Conservation (phyloP, 2,329 filamentous ascomycete genomes). For the Fusarium acutatum region DNA sequence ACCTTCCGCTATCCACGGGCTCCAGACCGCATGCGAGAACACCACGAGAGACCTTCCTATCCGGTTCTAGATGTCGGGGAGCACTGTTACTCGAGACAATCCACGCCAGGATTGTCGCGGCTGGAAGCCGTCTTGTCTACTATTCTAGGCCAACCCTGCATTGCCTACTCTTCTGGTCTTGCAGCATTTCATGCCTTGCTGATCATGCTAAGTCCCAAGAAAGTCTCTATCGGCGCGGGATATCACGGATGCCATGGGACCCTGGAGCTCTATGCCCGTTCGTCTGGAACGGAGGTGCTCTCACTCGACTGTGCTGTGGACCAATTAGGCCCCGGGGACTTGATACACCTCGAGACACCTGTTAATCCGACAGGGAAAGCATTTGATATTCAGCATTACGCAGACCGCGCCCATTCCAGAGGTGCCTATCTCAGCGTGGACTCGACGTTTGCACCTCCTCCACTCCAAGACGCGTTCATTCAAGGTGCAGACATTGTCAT, state of each 20-base stretch:
- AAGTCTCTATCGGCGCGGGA: slow-evolving; percentile 81
- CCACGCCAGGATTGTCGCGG: slow-evolving; percentile 80
- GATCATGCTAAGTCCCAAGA: slow-evolving; percentile 82
- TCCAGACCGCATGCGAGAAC: neutral
- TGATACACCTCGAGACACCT: slow-evolving; percentile 92
- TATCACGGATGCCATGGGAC: slow-evolving; percentile 97
- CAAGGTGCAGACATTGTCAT: slow-evolving; percentile 86
- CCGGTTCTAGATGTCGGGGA: neutral
- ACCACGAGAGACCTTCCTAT: neutral
- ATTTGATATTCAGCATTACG: slow-evolving; percentile 74
- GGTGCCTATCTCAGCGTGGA: slow-evolving; percentile 86
- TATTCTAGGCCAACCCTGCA: slow-evolving; percentile 71
- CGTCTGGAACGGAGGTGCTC: slow-evolving; percentile 78
- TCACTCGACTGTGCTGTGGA: slow-evolving; percentile 73
- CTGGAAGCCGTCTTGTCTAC: slow-evolving; percentile 85
- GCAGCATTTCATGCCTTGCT: slow-evolving; percentile 88
- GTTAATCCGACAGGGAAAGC: slow-evolving; percentile 90
- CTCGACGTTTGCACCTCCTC: slow-evolving; percentile 90
- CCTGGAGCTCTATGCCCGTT: slow-evolving; percentile 74
- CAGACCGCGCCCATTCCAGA: slow-evolving; percentile 71
- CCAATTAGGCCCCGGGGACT: slow-evolving; percentile 77
- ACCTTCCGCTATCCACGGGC: neutral
- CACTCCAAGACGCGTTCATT: slow-evolving; percentile 83
- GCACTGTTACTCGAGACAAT: slow-evolving; percentile 84
- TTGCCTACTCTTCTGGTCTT: slow-evolving; percentile 86